Percentiles rank a stretch among this genome's conserved stretches.
Conservation (phyloP, 148 eudicot species). For the Fagopyrum homotropicum region DNA sequence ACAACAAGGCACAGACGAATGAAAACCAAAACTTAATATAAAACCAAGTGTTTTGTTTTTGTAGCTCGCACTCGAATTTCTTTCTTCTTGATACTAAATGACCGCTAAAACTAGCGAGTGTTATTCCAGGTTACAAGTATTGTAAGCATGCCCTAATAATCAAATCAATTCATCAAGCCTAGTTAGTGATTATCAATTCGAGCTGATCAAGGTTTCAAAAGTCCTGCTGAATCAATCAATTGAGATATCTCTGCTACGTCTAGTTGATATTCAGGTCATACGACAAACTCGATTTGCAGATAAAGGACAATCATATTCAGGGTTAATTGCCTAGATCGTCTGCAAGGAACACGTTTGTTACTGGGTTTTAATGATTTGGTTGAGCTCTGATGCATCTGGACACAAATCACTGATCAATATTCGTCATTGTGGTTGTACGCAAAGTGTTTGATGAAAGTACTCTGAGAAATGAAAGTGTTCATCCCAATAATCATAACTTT, state of each 20-base stretch:
- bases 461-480: no score
- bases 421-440: constrained; percentile 28
- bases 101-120: constrained; percentile 25
- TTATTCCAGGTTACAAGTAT: neutral
- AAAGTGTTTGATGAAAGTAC: no score
- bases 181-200: constrained; percentile 46
- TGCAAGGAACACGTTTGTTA: constrained; percentile 41
- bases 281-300: constrained; percentile 35
- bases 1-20: no score
- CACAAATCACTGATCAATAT: constrained; percentile 46
- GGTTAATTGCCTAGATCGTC: constrained; percentile 23
- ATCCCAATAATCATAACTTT: no score
- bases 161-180: constrained; percentile 46
- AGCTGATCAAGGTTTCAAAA: constrained; percentile 26
- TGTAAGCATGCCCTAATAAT: no score
- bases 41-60: no score
- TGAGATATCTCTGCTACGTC: constrained; percentile 28
- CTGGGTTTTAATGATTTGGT: constrained; percentile 43
- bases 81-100: no score
- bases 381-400: constrained; percentile 36
- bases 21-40: no score
- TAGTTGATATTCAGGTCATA: constrained; percentile 24
- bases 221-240: constrained; percentile 30
- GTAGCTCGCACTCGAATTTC: no score
- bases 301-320: constrained; percentile 53